Evolutionary conservation across 768 basidiomycete genomes (phyloP).

Genomic region (Calocera viscosa): DNA sequence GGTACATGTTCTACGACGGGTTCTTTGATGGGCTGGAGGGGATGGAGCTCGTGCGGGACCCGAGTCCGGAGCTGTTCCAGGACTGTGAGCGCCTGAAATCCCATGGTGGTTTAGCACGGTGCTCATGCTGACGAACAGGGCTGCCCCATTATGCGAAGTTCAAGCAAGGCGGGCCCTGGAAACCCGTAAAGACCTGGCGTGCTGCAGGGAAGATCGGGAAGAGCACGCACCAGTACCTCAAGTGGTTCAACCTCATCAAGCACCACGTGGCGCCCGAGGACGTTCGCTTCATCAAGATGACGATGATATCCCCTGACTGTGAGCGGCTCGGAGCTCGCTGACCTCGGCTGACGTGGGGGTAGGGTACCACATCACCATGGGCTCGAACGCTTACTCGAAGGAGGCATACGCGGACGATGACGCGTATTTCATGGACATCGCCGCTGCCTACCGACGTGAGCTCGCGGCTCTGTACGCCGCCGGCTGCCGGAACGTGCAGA

Average conservation of each 20-base stretch:
- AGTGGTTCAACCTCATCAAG: constrained; percentile 17
- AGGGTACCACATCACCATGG: constrained; percentile 13
- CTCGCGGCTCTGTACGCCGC: constrained; percentile 35
- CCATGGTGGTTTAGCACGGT: neutral
- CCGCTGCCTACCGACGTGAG: constrained; percentile 36
- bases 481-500: constrained; percentile 36
- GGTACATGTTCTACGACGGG: constrained; percentile 44
- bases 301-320: constrained; percentile 59
- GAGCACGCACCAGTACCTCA: neutral
- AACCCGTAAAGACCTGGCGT: neutral
- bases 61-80: neutral
- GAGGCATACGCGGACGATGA: constrained; percentile 49
- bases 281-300: constrained; percentile 55
- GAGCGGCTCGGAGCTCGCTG: constrained; percentile 57
- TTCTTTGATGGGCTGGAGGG: constrained; percentile 56
- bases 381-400: constrained; percentile 21
- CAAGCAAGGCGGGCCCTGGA: neutral
- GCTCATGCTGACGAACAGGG: neutral
- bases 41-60: constrained; percentile 27
- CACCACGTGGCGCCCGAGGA: constrained; percentile 33
- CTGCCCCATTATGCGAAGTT: neutral
- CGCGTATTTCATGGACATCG: constrained; percentile 40
- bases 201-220: neutral
- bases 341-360: constrained; percentile 21
- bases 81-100: neutral